Conservation (phyloP, 192 early-diverging fungal genomes). For the Gonapodya prolifera region DNA sequence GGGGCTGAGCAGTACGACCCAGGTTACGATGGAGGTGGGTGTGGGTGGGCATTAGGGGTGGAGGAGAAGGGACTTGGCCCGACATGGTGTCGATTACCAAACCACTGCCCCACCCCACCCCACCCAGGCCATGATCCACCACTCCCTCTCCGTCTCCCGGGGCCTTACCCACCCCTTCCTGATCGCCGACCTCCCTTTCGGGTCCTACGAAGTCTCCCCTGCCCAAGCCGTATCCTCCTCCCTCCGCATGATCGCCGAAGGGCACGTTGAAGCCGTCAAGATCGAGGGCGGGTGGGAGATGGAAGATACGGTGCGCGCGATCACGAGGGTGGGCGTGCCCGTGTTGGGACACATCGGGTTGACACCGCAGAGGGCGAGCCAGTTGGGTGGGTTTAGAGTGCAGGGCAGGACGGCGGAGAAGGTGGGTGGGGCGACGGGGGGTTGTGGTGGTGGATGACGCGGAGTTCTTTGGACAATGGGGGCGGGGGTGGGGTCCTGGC, state of each 20-base stretch:
- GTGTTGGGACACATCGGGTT: conserved; percentile 91
- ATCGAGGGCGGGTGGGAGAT: conserved; percentile 87
- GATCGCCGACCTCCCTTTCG: conserved; percentile 79
- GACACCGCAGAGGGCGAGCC: conserved; percentile 79
- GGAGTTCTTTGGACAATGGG: too few relatives aligned
- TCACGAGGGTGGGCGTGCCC: conserved; percentile 80
- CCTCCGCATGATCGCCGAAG: conserved; percentile 79
- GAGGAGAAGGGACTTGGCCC: not conserved
- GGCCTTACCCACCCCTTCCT: conserved; percentile 60
- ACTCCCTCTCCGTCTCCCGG: too few relatives aligned
- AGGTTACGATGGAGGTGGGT: conserved; percentile 73
- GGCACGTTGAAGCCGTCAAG: conserved; percentile 87
- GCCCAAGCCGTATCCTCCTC: conserved; percentile 63
- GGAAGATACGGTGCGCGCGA: conserved; percentile 55
- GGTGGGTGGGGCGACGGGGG: conserved; percentile 15
- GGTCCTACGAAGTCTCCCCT: conserved; percentile 71
- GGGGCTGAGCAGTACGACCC: conserved; percentile 74
- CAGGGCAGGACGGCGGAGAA: conserved; percentile 75
- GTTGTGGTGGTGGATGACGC: too few relatives aligned
- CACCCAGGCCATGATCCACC: too few relatives aligned
- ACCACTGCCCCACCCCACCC: not conserved
- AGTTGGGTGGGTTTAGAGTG: conserved; percentile 64
- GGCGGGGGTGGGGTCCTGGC: too few relatives aligned
- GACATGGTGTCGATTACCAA: not conserved
- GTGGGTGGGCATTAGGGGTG: not conserved